A percentile compares a stretch with the other conserved stretches of the same genome.
These are phyloP conservation scores for Postia placenta DNA, from an alignment of 768 basidiomycete species.

Conservation along the genomic window DNA sequence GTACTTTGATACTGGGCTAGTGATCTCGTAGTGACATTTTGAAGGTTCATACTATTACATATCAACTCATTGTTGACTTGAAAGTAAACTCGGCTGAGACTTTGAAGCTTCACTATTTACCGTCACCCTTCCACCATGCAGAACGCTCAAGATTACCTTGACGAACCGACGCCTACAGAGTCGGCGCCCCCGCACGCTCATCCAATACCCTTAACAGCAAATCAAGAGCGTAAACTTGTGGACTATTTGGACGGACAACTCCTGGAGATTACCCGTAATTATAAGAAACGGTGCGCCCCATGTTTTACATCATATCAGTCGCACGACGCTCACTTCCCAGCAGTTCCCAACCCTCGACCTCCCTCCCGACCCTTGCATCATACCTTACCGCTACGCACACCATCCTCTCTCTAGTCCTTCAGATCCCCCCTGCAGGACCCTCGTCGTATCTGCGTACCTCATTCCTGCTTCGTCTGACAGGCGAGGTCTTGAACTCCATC, in stretches of 20 bases:
- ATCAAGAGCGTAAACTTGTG: conserved; percentile 59
- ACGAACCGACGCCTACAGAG: too few species aligned
- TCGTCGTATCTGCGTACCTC: conserved; percentile 62
- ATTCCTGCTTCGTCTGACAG: conserved; percentile 67
- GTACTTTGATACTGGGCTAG: too few species aligned
- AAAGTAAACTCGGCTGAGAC: too few species aligned
- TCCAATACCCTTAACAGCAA: too few species aligned
- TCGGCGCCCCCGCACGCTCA: too few species aligned
- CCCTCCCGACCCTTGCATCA: conserved; percentile 47
- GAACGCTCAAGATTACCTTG: too few species aligned
- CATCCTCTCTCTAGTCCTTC: conserved; percentile 58
- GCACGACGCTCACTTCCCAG: background rate
- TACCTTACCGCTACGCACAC: conserved; percentile 56
- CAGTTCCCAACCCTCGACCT: conserved; percentile 43
- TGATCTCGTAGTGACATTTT: too few species aligned
- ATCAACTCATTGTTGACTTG: too few species aligned
- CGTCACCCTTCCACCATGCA: too few species aligned
- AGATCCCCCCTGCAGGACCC: conserved; percentile 69
- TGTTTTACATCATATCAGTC: background rate
- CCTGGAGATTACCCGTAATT: conserved; percentile 58
- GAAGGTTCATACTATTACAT: too few species aligned
- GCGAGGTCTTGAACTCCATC: conserved; percentile 55
- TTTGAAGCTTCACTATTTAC: too few species aligned
- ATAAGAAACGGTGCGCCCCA: conserved; percentile 68
- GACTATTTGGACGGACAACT: conserved; percentile 63